Evolutionary conservation across 2,329 filamentous ascomycete species (phyloP), one percentile per base, ranked within the genome.

Genomic region (Penicillium sp.): DNA sequence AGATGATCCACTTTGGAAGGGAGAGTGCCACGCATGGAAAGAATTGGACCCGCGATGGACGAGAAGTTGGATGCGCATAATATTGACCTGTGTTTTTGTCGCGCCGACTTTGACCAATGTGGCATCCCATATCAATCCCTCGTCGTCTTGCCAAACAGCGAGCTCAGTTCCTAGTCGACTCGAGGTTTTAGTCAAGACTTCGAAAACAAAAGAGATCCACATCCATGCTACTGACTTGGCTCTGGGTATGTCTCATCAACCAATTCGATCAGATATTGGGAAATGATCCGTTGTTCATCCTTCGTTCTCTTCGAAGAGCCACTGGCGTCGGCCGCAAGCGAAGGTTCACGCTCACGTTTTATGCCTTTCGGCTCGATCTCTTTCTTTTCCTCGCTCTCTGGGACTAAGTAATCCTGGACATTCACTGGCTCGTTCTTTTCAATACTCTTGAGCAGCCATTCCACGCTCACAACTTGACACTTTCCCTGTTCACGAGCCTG

Each of bases 391-490:
- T 45, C 26, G 4, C 1, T 34, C 7, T 45, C 5, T 9, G 13
- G n/a, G 8, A 51, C 10, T 9, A 34, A 30, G 1, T 50, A 19
- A 10, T 44, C 18, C n/a, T 40, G 16, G 4, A 38, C 13, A 9
- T 6, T n/a, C 16, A 27, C 18, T 8, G 46, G 51, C 3, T 11
- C 6, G 8, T 51, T n/a, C 2, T 43, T 35, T 4, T 35, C 23
- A 3, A 53, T 26, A 16, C 39, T 55, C 13, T 39, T 11, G 23
- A 55, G 14, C n/a, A 88, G 73, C 87, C 87, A 90, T 14, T 80
- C 71, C 0, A 84, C 67, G 13, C 67, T 75, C 42, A 89, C 78
- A 46, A 89, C 76, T 5, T 75, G 76, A 9, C 86, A 67, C 19
- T 67, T 71, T 39, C 78, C 74, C 14, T 72, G 59, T 16, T 73